These are phyloP conservation scores for Colletotrichum orbiculare DNA, from an alignment of 2,329 filamentous ascomycete species.

Conservation along the genomic window DNA sequence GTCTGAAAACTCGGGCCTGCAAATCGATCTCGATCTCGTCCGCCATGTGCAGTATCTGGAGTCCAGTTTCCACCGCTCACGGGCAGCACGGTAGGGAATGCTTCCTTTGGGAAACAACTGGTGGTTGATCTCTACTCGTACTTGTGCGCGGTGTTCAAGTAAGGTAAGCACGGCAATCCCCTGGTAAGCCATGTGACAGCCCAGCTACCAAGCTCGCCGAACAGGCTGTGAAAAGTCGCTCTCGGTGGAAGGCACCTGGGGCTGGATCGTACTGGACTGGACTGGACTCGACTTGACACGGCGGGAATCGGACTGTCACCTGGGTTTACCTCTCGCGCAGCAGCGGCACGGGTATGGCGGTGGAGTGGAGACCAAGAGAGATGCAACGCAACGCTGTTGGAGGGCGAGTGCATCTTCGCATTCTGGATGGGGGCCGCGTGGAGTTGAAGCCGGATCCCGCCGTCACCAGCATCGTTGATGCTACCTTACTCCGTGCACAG, in stretches of 20 bases:
- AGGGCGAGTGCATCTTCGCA: conserved; percentile 5
- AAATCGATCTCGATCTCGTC: conserved; percentile 18
- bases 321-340: conserved; percentile 10
- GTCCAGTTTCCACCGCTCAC: conserved; percentile 13
- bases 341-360: conserved; percentile 21
- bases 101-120: conserved; percentile 4
- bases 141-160: too few relatives aligned
- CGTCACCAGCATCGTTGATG: conserved; percentile 30
- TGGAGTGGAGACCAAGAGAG: conserved; percentile 15
- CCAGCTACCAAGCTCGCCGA: conserved; percentile 2
- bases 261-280: neutral
- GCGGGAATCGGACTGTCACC: conserved; percentile 21
- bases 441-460: conserved; percentile 23
- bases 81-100: conserved; percentile 14
- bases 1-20: too few relatives aligned
- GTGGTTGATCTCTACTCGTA: too few relatives aligned
- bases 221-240: neutral
- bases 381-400: conserved; percentile 30
- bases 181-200: conserved; percentile 32
- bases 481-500: conserved; percentile 15
- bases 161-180: conserved; percentile 17
- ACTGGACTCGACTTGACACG: conserved; percentile 3
- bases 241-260: neutral
- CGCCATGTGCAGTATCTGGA: too few relatives aligned
- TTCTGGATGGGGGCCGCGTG: conserved; percentile 30